phyloP scores from a whole-genome alignment of 2,329 filamentous ascomycete species.

The Alternaria brassicicola region DNA sequence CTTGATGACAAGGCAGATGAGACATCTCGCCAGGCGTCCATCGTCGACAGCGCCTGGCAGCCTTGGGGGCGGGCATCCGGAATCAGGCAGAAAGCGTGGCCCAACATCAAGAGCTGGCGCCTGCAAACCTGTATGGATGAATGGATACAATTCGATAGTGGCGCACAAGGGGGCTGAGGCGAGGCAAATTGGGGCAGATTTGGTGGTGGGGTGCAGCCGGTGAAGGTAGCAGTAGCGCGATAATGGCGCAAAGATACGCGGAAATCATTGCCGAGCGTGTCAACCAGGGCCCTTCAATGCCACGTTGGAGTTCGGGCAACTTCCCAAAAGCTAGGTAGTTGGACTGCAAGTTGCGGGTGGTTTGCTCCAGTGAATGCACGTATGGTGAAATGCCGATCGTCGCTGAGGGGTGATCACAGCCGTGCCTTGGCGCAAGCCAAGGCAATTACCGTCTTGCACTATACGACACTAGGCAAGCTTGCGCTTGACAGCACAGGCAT shows the following conservation, averaged over 20 bases:
- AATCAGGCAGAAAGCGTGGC: background rate
- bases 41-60: background rate
- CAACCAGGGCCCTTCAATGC: background rate
- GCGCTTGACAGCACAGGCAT: background rate
- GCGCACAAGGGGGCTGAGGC: background rate
- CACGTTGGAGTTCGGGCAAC: background rate
- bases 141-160: background rate
- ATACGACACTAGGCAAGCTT: background rate
- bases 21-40: background rate
- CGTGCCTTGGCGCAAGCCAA: background rate
- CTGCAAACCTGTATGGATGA: background rate
- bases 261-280: background rate
- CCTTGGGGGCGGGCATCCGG: background rate
- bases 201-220: background rate
- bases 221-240: background rate
- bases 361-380: background rate
- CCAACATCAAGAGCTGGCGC: background rate
- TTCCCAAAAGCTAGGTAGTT: background rate
- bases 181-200: background rate
- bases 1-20: background rate
- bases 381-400: background rate
- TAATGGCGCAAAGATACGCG: background rate
- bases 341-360: background rate
- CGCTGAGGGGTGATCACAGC: background rate
- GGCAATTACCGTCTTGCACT: background rate